Conservation (phyloP, 306 rosid genomes). For the Castanea sativa region DNA sequence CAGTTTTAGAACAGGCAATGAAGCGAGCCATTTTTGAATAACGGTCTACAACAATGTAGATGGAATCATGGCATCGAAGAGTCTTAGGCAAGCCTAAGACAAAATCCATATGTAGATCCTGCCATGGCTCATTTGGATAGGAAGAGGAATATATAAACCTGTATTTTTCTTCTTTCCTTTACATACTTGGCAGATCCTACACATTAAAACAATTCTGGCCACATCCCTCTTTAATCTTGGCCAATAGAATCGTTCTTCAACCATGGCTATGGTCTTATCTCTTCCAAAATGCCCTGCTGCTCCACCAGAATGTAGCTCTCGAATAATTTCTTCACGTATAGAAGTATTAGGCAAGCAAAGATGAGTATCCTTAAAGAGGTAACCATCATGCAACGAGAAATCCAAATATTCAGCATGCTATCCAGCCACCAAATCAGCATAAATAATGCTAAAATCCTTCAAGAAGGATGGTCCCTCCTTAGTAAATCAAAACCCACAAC, state of each 20-base stretch:
- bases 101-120: constrained; percentile 12
- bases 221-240: not conserved
- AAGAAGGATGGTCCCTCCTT: not conserved
- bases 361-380: too few species aligned
- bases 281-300: too few species aligned
- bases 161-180: not conserved
- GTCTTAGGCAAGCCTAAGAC: not conserved
- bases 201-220: not conserved
- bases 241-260: not conserved
- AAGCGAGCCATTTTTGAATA: constrained; percentile 7
- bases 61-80: not conserved
- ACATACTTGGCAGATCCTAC: not conserved
- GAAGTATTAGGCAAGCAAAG: too few species aligned
- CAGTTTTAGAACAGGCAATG: not conserved
- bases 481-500: not conserved
- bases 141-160: not conserved
- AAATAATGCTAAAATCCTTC: too few species aligned
- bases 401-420: too few species aligned
- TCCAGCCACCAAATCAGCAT: not conserved
- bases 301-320: too few species aligned
- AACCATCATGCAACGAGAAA: too few species aligned
- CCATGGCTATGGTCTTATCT: too few species aligned
- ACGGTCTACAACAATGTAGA: not conserved
- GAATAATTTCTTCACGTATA: too few species aligned
- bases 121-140: not conserved